Base-by-base conservation (phyloP, 208 protist species). In the Porcisia deanei region DNA sequence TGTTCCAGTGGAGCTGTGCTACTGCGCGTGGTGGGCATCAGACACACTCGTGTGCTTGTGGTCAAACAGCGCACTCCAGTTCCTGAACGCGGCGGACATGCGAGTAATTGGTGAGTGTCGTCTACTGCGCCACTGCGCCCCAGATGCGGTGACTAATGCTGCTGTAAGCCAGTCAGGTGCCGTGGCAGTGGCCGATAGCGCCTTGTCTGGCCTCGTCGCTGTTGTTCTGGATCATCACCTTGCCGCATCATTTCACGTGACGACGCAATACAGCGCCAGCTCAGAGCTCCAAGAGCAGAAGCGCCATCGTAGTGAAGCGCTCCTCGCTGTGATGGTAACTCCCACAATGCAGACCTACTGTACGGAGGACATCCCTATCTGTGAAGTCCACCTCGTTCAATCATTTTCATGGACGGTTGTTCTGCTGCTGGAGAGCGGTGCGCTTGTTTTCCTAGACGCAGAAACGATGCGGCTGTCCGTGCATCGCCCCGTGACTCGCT, bases 371-470 rank as follows among this genome's bases (percentile, higher is more conserved):
- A 91, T 94, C 25, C 80, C 80, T 61, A 69, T 94, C 20, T 65
- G 84, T 0, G 85, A 93, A 45, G 2, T 94, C 18, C 64, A 79
- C 39, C 77, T 92, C n/a, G 73, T 90, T 41, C 81, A 83, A 45
- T 76, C 86, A 54, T 73, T 88, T 80, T 88, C 89, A 18, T 87
- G 83, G 73, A 80, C 84, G 1, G 60, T 94, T 41, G 73, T 77
- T 43, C 73, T 92, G 37, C 76, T 92, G 37, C 81, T 96, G 41
- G 86, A 92, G 72, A 94, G 88, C 61, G 92, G 90, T 10, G 92
- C 89, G 14, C 47, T 94, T 8, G 60, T 94, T 5, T 87, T 93
- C 16, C 66, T 96, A 2, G 90, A 96, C 41, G 80, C 84, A 14
- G 58, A 80, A 41, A 85, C 84, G 45, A 91, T 96, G 90, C 78